Conservation (phyloP, 1,284 basidiomycete genomes). For the Melampsora larici-populina region DNA sequence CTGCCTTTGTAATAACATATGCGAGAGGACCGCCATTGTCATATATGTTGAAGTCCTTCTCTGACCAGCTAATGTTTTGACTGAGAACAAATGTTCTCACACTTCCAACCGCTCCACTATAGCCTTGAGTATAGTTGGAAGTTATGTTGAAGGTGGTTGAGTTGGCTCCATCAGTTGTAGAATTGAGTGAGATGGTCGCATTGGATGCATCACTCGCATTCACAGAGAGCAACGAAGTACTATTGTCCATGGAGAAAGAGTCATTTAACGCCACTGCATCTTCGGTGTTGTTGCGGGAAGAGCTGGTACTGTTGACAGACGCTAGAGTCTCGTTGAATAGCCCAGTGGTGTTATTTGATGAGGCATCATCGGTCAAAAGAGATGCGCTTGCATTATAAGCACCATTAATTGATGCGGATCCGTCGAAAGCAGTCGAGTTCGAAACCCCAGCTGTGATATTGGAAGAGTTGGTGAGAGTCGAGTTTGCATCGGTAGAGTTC, state of each 20-base stretch:
- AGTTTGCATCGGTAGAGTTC: neutral
- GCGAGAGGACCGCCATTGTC: slow-evolving; percentile 5
- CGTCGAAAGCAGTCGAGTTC: neutral
- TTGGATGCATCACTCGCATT: neutral
- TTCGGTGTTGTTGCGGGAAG: neutral
- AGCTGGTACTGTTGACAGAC: neutral
- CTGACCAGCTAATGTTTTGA: slow-evolving; percentile 11
- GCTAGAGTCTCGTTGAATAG: neutral
- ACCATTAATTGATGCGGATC: neutral
- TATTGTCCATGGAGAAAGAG: neutral
- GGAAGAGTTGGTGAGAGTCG: neutral
- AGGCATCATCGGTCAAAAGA: neutral
- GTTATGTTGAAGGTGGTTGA: neutral
- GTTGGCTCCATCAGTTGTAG: neutral
- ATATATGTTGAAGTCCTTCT: slow-evolving; percentile 23
- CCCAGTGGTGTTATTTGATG: neutral
- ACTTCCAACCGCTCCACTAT: neutral
- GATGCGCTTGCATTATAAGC: neutral
- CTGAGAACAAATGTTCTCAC: slow-evolving; percentile 16
- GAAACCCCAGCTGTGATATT: neutral
- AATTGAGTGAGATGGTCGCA: no score
- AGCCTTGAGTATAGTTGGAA: neutral
- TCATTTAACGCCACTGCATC: neutral
- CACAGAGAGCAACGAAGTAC: neutral
- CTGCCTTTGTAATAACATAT: slow-evolving; percentile 20